A percentile compares a stretch with the other conserved stretches of the same genome.
Evolutionary conservation across 179 eudicot species (phyloP).

Genomic region (Nepenthes alata): DNA sequence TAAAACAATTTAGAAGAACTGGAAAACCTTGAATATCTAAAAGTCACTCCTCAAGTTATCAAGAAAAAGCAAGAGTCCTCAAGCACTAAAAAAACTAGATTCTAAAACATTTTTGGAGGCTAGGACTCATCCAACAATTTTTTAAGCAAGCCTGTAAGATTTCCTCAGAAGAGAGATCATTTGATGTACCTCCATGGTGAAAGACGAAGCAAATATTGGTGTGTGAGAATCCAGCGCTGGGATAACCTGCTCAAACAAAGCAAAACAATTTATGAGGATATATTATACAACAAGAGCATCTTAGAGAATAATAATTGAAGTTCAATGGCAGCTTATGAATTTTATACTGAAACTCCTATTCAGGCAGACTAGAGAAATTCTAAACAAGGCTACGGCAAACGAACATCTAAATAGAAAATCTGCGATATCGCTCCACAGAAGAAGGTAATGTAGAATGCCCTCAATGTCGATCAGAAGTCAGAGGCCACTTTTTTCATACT

Average conservation of each 20-base stretch:
- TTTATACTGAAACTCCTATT: not conserved
- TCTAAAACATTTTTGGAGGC: too few relatives aligned
- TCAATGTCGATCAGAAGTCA: too few relatives aligned
- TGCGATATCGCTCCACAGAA: too few relatives aligned
- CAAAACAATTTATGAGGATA: slow-evolving; percentile 5
- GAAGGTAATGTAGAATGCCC: too few relatives aligned
- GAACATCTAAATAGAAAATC: not conserved
- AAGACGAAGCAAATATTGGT: slow-evolving; percentile 94
- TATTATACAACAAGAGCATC: not conserved
- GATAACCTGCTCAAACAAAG: slow-evolving; percentile 54
- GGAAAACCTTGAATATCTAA: not conserved
- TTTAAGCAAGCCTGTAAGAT: not conserved
- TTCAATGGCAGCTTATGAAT: not conserved
- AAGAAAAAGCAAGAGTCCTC: not conserved
- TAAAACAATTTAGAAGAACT: not conserved
- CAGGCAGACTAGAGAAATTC: not conserved
- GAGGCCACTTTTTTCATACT: too few relatives aligned
- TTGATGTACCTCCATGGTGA: slow-evolving; percentile 87
- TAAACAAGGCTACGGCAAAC: not conserved
- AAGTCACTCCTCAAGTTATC: not conserved
- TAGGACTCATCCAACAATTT: too few relatives aligned
- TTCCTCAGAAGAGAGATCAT: not conserved
- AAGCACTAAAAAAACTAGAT: not conserved
- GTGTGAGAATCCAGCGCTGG: slow-evolving; percentile 84
- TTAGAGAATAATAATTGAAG: too few relatives aligned